phyloP scores from a whole-genome alignment of 306 rosid genomes.

The Heteromeles arbutifolia region DNA sequence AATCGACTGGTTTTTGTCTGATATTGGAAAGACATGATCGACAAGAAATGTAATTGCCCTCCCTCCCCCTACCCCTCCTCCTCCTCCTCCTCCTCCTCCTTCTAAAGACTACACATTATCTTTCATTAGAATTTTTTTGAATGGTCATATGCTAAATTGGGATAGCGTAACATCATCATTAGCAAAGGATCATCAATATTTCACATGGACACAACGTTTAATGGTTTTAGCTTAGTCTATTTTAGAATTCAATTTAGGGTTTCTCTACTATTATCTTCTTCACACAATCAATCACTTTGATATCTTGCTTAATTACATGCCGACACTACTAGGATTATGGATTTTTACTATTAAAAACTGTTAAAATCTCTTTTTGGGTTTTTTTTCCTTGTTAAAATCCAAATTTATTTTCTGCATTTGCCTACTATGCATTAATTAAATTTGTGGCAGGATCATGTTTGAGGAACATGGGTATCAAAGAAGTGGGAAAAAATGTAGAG shows the following conservation, averaged over 20 bases:
- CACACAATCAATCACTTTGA: not conserved
- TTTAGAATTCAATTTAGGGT: conserved; percentile 39
- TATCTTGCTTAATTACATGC: not conserved
- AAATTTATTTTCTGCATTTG: not conserved
- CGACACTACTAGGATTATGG: too few relatives aligned
- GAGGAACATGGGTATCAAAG: conserved; percentile 94
- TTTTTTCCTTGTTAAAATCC: not conserved
- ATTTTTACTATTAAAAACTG: not conserved
- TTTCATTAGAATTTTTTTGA: conserved; percentile 17
- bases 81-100: too few relatives aligned
- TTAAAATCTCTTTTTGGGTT: not conserved
- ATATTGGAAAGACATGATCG: conserved; percentile 18
- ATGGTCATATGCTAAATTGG: conserved; percentile 21
- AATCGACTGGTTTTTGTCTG: conserved; percentile 12
- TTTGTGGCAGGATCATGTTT: conserved; percentile 61
- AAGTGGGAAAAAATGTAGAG: conserved; percentile 98
- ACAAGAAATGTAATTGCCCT: conserved; percentile 22
- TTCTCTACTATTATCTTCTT: not conserved
- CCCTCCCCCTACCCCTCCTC: too few relatives aligned
- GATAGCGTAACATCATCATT: conserved; percentile 13
- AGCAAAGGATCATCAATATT: not conserved
- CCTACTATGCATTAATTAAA: not conserved
- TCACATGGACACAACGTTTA: not conserved
- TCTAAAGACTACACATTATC: not conserved
- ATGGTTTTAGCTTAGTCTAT: not conserved